Percentiles rank a stretch among this genome's conserved stretches.
Conservation (phyloP, 305 asterid species). For the Fraxinus xanthoxyloides region DNA sequence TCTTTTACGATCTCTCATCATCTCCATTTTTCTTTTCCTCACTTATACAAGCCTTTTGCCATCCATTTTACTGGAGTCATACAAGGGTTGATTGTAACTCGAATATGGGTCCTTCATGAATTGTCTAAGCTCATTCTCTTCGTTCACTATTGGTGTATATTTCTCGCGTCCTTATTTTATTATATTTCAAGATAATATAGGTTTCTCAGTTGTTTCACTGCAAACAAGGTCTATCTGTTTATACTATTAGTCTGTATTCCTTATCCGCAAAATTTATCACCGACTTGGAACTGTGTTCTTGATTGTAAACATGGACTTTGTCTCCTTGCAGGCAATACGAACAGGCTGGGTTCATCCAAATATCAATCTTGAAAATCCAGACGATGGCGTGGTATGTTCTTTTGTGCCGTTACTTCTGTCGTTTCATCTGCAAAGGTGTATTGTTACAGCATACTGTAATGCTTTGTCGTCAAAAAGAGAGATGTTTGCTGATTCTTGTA, state of each 20-base stretch:
- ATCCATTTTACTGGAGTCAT: background rate
- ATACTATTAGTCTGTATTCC: background rate
- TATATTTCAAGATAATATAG: background rate
- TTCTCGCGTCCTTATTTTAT: background rate
- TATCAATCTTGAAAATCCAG: conserved; percentile 53
- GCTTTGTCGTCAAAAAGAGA: background rate
- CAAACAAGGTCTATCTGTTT: background rate
- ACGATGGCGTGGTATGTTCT: conserved; percentile 47
- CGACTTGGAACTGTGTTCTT: background rate
- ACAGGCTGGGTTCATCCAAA: conserved; percentile 59
- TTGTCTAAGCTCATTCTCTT: background rate
- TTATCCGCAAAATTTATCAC: background rate
- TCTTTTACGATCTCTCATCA: background rate
- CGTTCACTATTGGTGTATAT: background rate
- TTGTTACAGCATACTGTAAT: background rate
- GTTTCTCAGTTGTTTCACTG: background rate
- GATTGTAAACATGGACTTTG: background rate
- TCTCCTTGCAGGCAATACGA: conserved; percentile 48
- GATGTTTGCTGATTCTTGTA: background rate
- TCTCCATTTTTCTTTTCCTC: background rate
- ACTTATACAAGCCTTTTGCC: background rate
- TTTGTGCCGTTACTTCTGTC: background rate
- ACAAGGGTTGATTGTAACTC: background rate
- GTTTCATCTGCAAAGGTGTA: background rate
- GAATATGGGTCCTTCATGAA: background rate